Evolutionary conservation across 2,329 filamentous ascomycete genomes (phyloP).

Genomic region (Penicillium verrucosum): DNA sequence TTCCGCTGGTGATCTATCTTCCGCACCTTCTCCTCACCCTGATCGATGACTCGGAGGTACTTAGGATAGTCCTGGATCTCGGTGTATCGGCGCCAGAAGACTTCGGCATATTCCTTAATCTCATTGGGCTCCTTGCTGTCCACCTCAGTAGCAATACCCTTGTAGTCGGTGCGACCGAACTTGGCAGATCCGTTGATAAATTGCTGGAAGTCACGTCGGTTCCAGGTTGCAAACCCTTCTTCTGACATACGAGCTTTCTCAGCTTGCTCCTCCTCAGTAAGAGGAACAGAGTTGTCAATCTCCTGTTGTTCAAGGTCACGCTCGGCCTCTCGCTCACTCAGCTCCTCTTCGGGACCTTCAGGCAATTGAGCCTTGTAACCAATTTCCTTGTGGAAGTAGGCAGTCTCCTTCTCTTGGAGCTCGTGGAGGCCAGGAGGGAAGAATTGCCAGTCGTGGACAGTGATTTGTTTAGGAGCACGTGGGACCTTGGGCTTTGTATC

Average conservation of each 20-base stretch:
- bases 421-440: slow-evolving; percentile 81
- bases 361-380: slow-evolving; percentile 88
- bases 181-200: slow-evolving; percentile 95
- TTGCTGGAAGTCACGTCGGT: slow-evolving; percentile 95
- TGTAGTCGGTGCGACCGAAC: slow-evolving; percentile 82
- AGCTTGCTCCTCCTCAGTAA: slow-evolving; percentile 84
- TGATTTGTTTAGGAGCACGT: slow-evolving; percentile 87
- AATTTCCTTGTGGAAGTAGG: slow-evolving; percentile 93
- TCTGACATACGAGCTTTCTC: slow-evolving; percentile 79
- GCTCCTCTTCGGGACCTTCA: slow-evolving; percentile 82
- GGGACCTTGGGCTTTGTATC: slow-evolving; percentile 93
- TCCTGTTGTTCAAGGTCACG: slow-evolving; percentile 83
- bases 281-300: slow-evolving; percentile 83
- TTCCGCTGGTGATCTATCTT: slow-evolving; percentile 91
- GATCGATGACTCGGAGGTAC: slow-evolving; percentile 83
- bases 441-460: slow-evolving; percentile 95
- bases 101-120: slow-evolving; percentile 85
- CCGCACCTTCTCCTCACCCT: slow-evolving; percentile 83
- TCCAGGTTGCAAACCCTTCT: slow-evolving; percentile 91
- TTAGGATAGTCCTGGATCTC: slow-evolving; percentile 88
- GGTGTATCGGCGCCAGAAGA: slow-evolving; percentile 93
- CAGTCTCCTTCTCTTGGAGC: slow-evolving; percentile 93
- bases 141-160: slow-evolving; percentile 80
- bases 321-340: slow-evolving; percentile 82
- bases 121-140: slow-evolving; percentile 85